These are phyloP conservation scores for Ceratonia siliqua DNA, from an alignment of 306 rosid genomes.

Conservation along the genomic window DNA sequence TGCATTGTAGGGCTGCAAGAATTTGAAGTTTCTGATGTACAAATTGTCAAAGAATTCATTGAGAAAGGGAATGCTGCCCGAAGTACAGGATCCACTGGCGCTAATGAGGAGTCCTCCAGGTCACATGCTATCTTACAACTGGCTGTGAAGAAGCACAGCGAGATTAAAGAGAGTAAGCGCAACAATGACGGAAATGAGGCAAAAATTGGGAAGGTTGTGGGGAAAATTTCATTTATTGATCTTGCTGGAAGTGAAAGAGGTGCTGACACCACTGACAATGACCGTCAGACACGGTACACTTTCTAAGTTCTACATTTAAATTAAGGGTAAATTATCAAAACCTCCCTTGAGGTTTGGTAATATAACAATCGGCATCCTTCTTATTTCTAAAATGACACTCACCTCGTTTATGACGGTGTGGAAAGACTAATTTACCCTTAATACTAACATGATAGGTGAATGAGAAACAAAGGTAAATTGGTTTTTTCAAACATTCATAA, in stretches of 20 bases:
- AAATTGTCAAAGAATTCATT: constrained; percentile 87
- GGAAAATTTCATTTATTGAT: constrained; percentile 96
- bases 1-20: constrained; percentile 99
- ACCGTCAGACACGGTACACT: constrained; percentile 91
- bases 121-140: constrained; percentile 97
- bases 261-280: constrained; percentile 99
- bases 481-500: too few relatives aligned
- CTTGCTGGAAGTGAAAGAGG: constrained; percentile 99
- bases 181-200: constrained; percentile 81
- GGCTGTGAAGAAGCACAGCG: constrained; percentile 80
- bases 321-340: too few relatives aligned
- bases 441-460: too few relatives aligned
- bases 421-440: too few relatives aligned
- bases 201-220: constrained; percentile 83
- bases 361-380: too few relatives aligned
- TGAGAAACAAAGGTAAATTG: too few relatives aligned
- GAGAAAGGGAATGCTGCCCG: constrained; percentile 94
- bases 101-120: constrained; percentile 98
- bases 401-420: too few relatives aligned
- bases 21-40: constrained; percentile 97
- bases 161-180: constrained; percentile 78
- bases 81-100: constrained; percentile 99
- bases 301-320: neutral
- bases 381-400: too few relatives aligned
- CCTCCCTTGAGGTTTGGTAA: too few relatives aligned